Base-by-base conservation (phyloP, 768 basidiomycete genomes). In the Tricholoma hemisulphureum region DNA sequence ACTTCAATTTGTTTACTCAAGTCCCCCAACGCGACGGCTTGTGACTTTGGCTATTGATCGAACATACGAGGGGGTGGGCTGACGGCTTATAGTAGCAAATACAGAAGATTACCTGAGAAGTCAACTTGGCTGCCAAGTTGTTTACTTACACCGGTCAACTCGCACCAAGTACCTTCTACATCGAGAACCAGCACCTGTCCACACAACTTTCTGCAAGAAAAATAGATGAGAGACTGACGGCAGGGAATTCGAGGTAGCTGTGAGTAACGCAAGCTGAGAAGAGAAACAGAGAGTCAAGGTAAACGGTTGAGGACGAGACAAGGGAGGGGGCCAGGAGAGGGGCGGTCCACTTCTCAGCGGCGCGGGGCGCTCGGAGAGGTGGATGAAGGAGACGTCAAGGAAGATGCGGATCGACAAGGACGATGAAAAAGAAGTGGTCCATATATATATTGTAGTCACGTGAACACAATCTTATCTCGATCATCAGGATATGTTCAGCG, bases 21-120 rank as follows among this genome's bases (percentile, higher is more conserved):
- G 72, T 98, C 94, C 21, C 95, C 95, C 51, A 89, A 75, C 0
- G 94, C 95, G 69, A 97, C 94, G 4, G 95, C 95, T 74, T 18
- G 95, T 97, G 59, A 98, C 95, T 60, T 86, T 85, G 6, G 93
- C 91, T 58, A 95, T 95, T 49, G 89, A 91, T 57, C 95, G 86
- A 62, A 93, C 91, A 73, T 76, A 53, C 9, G 50, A n/a, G 21
- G 18, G 24, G 16, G 14, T 53, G 41, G 26, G 23, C 21, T 24
- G 6, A 28, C 4, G 2, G 45, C 26, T 24, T 46, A 6, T 46
- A 6, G 45, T 46, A 23, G 8, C 43, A 10, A n/a, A n/a, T 2
- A 43, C 45, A 34, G n/a, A n/a, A n/a, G 59, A 60, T 4, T 16
- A 74, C 75, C 78, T 93, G 90, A 56, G 83, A 85, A 8, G 89